Base-by-base conservation (phyloP, 352 stramenopile genomes). In the Globisporangium uncinulatum region DNA sequence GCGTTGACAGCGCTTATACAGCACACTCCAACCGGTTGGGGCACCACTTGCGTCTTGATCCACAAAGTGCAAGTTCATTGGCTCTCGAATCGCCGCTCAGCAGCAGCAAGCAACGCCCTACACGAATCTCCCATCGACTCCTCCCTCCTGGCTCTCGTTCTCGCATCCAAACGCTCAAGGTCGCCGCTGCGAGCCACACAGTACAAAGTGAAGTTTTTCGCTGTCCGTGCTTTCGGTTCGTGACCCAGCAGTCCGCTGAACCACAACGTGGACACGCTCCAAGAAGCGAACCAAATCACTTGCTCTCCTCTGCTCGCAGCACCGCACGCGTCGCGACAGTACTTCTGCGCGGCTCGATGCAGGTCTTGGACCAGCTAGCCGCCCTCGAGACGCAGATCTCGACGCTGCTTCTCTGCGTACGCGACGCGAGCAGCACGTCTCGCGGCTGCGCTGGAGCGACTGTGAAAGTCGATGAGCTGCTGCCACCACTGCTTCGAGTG, bases 391-490 rank as follows among this genome's bases (percentile, higher is more conserved):
- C 24, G 10, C 36, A 57, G 34, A 20, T 57, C 51, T 49, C 39
- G 14, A 36, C 14, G 4, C 15, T 57, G 21, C 51, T 57, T 13
- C 39, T 57, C 14, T 49, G 19, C 37, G 51, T 49, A 24, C 51
- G 51, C 13, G 39, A 57, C 15, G 24, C 39, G 39, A 49, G 42
- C 37, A 43, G 37, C 37, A n/a, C 37, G 7, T 43, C 8, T 6
- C 37, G 37, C 15, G 37, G 20, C 17, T 15, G 21, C 7, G 31
- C 14, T 8, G 24, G 51, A 31, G 21, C 31, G 1, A 41, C 29
- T 9, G 15, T 52, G 24, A 57, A 50, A 32, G 36, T 57, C 7
- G 51, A 57, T 7, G 51, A 57, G 20, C 51, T 57, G 13, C 42
- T 57, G 21, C 51, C 51, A 7, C 21, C 51, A 6, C 41, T 57